Conservation (phyloP, 441 rosid genomes). For the Hypseocharis bilobata region DNA sequence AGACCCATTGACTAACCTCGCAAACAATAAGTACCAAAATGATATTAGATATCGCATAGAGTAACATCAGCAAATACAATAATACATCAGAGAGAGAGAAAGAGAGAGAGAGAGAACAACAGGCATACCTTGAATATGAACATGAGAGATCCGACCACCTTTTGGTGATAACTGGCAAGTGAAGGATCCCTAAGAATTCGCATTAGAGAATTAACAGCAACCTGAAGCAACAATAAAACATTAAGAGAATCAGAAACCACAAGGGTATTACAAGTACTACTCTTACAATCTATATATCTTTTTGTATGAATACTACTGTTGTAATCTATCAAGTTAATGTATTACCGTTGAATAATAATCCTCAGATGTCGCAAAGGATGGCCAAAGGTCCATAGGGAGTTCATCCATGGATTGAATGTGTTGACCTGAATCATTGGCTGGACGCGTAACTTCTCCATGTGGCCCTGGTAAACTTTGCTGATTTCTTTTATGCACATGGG, state of each 20-base stretch:
- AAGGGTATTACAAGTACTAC: constrained; percentile 7
- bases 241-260: constrained; percentile 20
- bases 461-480: constrained; percentile 70
- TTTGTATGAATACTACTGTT: not conserved
- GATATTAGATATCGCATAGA: constrained; percentile 5
- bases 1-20: constrained; percentile 98
- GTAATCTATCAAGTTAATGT: constrained; percentile 20
- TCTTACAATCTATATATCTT: not conserved
- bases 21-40: constrained; percentile 27
- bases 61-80: constrained; percentile 6
- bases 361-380: constrained; percentile 90
- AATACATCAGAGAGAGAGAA: constrained; percentile 1
- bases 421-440: constrained; percentile 91
- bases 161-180: constrained; percentile 92
- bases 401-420: constrained; percentile 83
- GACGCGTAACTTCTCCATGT: constrained; percentile 81
- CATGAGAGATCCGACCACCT: constrained; percentile 97
- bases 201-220: constrained; percentile 96
- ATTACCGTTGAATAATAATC: constrained; percentile 92
- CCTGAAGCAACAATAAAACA: constrained; percentile 37
- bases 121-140: constrained; percentile 80
- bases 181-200: constrained; percentile 97
- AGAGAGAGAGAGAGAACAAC: not conserved
- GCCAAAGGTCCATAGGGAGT: constrained; percentile 81
- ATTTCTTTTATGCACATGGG: constrained; percentile 85